A percentile compares a stretch with the other conserved stretches of the same genome.
These are phyloP conservation scores for Kuraishia cidri DNA, from an alignment of 805 yeast species.

Conservation along the genomic window DNA sequence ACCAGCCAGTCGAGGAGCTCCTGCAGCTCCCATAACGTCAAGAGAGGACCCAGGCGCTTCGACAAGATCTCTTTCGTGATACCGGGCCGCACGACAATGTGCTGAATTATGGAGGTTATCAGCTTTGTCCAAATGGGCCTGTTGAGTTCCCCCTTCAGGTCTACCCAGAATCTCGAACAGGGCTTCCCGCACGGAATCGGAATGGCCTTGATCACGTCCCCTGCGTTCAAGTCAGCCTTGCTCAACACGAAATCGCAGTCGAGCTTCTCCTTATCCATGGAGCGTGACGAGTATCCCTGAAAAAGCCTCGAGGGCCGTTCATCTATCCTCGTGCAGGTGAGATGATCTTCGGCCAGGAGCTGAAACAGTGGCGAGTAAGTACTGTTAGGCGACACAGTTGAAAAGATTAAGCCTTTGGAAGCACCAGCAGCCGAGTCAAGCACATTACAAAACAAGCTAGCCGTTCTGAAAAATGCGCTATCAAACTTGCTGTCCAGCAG, in stretches of 20 bases:
- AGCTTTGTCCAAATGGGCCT: constrained; percentile 50
- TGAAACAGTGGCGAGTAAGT: constrained; percentile 57
- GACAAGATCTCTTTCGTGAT: constrained; percentile 18
- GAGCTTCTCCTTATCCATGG: constrained; percentile 56
- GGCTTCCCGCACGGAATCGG: constrained; percentile 50
- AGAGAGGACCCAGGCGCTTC: constrained; percentile 14
- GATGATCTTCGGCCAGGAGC: constrained; percentile 29
- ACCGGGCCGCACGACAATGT: constrained; percentile 49
- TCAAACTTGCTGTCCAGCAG: constrained; percentile 29
- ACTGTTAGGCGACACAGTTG: constrained; percentile 50
- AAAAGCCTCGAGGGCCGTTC: constrained; percentile 36
- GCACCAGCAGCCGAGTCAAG: constrained; percentile 30
- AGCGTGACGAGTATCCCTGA: constrained; percentile 67
- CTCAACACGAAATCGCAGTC: constrained; percentile 53
- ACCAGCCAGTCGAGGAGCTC: constrained; percentile 36
- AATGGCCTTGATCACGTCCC: constrained; percentile 6
- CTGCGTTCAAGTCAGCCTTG: constrained; percentile 5
- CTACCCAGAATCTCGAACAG: constrained; percentile 67
- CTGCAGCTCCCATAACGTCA: constrained; percentile 27
- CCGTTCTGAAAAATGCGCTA: constrained; percentile 29
- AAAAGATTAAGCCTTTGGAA: constrained; percentile 44
- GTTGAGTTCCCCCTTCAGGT: constrained; percentile 53
- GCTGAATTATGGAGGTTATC: constrained; percentile 33
- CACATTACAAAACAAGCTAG: constrained; percentile 34
- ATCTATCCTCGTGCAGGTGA: constrained; percentile 46